Evolutionary conservation across 129 eudicot species (phyloP).

Genomic region (Chrysanthemum seticuspe): DNA sequence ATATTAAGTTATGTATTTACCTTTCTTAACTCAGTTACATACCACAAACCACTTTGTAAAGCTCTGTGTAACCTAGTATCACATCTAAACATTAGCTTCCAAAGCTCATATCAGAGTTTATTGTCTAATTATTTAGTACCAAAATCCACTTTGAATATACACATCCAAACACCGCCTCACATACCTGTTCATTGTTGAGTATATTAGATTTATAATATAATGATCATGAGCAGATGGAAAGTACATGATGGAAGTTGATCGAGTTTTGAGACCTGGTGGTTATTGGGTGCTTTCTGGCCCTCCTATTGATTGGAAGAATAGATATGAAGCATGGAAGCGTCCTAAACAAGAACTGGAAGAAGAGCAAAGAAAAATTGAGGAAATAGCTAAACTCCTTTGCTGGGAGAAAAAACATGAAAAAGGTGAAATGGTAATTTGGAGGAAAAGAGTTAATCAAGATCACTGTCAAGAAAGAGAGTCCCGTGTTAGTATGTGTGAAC

Average conservation of each 20-base stretch:
- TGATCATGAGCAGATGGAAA: slow-evolving; percentile 24
- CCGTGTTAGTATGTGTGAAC: slow-evolving; percentile 33
- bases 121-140: too few relatives aligned
- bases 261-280: slow-evolving; percentile 46
- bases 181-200: too few relatives aligned
- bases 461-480: slow-evolving; percentile 34
- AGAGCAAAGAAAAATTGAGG: slow-evolving; percentile 44
- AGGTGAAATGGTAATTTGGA: slow-evolving; percentile 45
- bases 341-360: slow-evolving; percentile 39
- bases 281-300: slow-evolving; percentile 54
- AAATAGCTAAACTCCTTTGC: slow-evolving; percentile 43
- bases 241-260: slow-evolving; percentile 36
- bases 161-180: too few relatives aligned
- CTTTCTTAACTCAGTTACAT: too few relatives aligned
- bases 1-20: too few relatives aligned
- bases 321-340: slow-evolving; percentile 38
- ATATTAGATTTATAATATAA: background rate
- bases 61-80: too few relatives aligned
- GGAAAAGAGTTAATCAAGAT: slow-evolving; percentile 35
- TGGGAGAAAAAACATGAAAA: slow-evolving; percentile 52
- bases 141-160: too few relatives aligned
- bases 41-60: too few relatives aligned
- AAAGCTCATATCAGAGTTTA: too few relatives aligned
- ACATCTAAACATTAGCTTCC: too few relatives aligned
- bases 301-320: slow-evolving; percentile 43